Evolutionary conservation across 1,284 basidiomycete species (phyloP).

Genomic region (Clitocybe nebularis): DNA sequence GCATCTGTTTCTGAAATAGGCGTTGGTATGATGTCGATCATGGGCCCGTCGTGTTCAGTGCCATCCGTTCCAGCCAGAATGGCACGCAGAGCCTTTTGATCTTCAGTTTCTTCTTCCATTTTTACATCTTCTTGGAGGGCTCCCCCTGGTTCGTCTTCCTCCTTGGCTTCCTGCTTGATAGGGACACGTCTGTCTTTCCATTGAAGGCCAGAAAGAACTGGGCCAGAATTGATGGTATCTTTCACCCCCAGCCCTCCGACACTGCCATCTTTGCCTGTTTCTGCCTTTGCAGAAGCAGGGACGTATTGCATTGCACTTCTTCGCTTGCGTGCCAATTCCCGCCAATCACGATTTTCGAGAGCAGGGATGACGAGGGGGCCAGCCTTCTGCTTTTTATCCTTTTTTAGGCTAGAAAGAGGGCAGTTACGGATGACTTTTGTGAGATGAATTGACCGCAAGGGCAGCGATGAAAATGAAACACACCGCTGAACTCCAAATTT

Average conservation of each 20-base stretch:
- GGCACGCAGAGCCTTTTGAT: constrained; percentile 70
- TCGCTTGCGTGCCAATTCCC: constrained; percentile 64
- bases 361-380: constrained; percentile 81
- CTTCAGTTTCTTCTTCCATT: constrained; percentile 53
- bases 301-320: constrained; percentile 49
- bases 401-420: constrained; percentile 35
- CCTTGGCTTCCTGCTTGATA: constrained; percentile 23
- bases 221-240: constrained; percentile 68
- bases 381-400: constrained; percentile 42
- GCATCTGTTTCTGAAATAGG: constrained; percentile 75
- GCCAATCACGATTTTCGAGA: constrained; percentile 85
- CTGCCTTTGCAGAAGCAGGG: constrained; percentile 58
- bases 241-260: constrained; percentile 74
- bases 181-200: constrained; percentile 33
- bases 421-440: constrained; percentile 42
- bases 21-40: constrained; percentile 50
- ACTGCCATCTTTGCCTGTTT: constrained; percentile 71
- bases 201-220: constrained; percentile 61
- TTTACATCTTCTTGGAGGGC: constrained; percentile 25
- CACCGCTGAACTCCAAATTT: constrained; percentile 72
- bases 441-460: constrained; percentile 54
- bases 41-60: constrained; percentile 34
- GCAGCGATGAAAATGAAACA: constrained; percentile 34
- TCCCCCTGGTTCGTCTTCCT: constrained; percentile 20
- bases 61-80: constrained; percentile 55